phyloP scores from a whole-genome alignment of 1,284 basidiomycete genomes.

The Trichosporon ovoides region DNA sequence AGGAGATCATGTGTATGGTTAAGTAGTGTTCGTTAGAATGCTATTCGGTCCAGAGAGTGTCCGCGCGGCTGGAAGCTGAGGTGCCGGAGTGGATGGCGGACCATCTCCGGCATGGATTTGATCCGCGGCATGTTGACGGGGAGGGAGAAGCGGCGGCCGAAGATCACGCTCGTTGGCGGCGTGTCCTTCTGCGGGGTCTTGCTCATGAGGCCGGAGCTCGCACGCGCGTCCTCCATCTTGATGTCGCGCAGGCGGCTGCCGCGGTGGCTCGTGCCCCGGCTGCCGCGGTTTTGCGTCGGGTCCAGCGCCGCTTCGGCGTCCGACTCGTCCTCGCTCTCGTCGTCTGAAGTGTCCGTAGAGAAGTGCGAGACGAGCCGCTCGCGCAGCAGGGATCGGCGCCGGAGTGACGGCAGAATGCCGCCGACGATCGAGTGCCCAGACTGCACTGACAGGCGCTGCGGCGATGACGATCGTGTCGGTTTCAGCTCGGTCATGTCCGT shows the following conservation, averaged over 20 bases:
- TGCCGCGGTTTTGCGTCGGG: neutral
- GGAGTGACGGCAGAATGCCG: neutral
- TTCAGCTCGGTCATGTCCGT: constrained; percentile 6
- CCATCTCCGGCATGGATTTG: constrained; percentile 1
- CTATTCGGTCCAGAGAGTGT: neutral
- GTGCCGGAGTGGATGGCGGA: neutral
- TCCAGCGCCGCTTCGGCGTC: neutral
- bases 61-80: neutral
- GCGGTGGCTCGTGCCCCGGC: neutral
- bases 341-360: neutral
- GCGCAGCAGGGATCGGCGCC: constrained; percentile 4
- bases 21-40: neutral
- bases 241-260: neutral
- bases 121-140: neutral
- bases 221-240: neutral
- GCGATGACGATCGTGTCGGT: constrained; percentile 14
- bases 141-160: neutral
- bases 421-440: neutral
- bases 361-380: constrained; percentile 12
- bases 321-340: constrained; percentile 1
- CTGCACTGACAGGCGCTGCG: constrained; percentile 7
- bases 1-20: too few species aligned
- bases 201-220: too few species aligned
- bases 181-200: too few species aligned
- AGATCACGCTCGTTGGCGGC: neutral